Evolutionary conservation across 2,329 filamentous ascomycete species (phyloP).

Genomic region (Apiospora pterosperma): DNA sequence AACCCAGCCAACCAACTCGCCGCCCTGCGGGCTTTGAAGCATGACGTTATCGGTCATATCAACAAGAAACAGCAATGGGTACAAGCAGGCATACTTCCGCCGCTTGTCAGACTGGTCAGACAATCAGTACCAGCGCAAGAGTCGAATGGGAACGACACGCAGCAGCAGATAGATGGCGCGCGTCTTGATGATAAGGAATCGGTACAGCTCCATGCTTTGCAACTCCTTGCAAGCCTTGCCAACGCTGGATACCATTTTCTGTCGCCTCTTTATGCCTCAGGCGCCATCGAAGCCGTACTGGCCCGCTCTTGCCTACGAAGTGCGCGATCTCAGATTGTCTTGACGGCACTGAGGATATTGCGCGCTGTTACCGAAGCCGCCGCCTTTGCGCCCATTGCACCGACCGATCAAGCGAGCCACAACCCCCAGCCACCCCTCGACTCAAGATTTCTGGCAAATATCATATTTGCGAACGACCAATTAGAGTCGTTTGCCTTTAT

Average conservation of each 20-base stretch:
- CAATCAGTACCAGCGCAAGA: slow-evolving; percentile 17
- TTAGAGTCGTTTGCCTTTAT: slow-evolving; percentile 64
- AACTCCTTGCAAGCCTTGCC: slow-evolving; percentile 81
- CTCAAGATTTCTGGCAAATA: slow-evolving; percentile 53
- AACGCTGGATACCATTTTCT: slow-evolving; percentile 80
- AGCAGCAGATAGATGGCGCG: background rate
- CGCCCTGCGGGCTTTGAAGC: slow-evolving; percentile 74
- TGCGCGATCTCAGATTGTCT: slow-evolving; percentile 62
- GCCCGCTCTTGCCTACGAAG: slow-evolving; percentile 63
- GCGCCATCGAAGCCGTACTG: slow-evolving; percentile 67
- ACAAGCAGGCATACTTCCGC: slow-evolving; percentile 62
- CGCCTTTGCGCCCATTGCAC: slow-evolving; percentile 48
- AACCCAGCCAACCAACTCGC: slow-evolving; percentile 51
- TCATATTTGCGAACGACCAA: slow-evolving; percentile 60
- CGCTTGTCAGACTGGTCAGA: slow-evolving; percentile 45
- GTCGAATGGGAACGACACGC: background rate
- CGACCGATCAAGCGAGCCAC: slow-evolving; percentile 40
- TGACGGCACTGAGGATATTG: slow-evolving; percentile 72
- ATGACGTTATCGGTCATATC: slow-evolving; percentile 83
- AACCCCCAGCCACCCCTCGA: background rate
- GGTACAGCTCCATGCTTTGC: slow-evolving; percentile 72
- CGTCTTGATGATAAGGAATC: slow-evolving; percentile 60
- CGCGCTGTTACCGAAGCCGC: slow-evolving; percentile 68
- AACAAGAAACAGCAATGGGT: slow-evolving; percentile 83
- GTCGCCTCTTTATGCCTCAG: slow-evolving; percentile 65